Conservation (phyloP, 192 early-diverging fungal genomes). For the Coemansia sp. region DNA sequence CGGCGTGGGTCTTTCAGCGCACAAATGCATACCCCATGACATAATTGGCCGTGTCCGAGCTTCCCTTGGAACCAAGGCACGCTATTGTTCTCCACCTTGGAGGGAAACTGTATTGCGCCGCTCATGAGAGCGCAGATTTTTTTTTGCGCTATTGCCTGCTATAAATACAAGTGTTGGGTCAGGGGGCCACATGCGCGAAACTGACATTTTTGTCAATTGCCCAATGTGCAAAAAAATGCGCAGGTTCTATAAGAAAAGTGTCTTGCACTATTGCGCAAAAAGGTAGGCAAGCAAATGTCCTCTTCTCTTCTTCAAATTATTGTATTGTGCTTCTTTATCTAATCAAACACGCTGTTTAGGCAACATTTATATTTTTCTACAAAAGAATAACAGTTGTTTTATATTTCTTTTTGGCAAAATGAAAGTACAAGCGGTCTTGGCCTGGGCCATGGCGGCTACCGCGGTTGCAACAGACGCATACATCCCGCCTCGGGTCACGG, state of each 20-base stretch:
- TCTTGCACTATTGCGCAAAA: slow-evolving; percentile 1
- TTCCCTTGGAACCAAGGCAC: no score
- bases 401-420: slow-evolving; percentile 4
- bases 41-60: no score
- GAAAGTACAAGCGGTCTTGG: slow-evolving; percentile 1
- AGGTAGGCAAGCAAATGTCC: neutral
- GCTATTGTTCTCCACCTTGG: no score
- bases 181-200: neutral
- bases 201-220: neutral
- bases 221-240: neutral
- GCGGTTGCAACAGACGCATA: slow-evolving; percentile 5
- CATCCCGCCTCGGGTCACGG: slow-evolving; percentile 9
- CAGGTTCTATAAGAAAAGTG: neutral
- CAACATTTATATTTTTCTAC: slow-evolving; percentile 6
- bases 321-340: neutral
- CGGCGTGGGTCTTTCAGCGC: no score
- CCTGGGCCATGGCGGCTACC: neutral
- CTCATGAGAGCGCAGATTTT: neutral
- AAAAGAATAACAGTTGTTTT: neutral
- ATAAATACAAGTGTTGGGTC: neutral
- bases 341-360: neutral
- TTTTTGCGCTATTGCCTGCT: neutral
- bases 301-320: neutral
- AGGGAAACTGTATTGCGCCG: neutral
- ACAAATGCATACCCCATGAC: no score